phyloP scores from a whole-genome alignment of 331 rosid genomes.

The Quercus lobata region DNA sequence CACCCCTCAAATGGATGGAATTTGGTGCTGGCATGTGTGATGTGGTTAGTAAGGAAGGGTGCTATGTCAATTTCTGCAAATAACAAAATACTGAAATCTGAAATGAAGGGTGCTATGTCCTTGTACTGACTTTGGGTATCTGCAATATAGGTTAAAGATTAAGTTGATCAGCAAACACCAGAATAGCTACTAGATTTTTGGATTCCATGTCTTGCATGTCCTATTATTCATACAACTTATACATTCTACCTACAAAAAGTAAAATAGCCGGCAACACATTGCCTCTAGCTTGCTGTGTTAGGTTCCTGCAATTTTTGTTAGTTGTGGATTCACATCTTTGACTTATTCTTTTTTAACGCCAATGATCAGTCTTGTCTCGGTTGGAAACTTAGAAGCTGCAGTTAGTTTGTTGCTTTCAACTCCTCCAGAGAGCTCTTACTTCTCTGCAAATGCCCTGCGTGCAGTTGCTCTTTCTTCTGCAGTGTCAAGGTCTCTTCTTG shows the following conservation, averaged over 20 bases:
- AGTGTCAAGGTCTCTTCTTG: slow-evolving; percentile 88
- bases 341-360: slow-evolving; percentile 22
- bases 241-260: neutral
- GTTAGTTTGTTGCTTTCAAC: slow-evolving; percentile 94
- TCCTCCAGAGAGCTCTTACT: slow-evolving; percentile 92
- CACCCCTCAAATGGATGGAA: no score
- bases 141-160: neutral
- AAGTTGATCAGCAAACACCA: neutral
- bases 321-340: neutral
- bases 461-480: slow-evolving; percentile 98
- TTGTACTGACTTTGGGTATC: neutral
- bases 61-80: neutral
- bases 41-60: no score
- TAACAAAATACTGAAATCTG: neutral
- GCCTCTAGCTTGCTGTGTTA: neutral
- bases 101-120: neutral
- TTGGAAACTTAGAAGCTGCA: slow-evolving; percentile 92
- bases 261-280: neutral
- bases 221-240: neutral
- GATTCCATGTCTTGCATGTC: neutral
- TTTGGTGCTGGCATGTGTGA: no score
- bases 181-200: neutral
- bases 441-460: slow-evolving; percentile 83
- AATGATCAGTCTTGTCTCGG: slow-evolving; percentile 73
- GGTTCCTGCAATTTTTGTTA: neutral